Percentiles rank a stretch among this genome's conserved stretches.
Conservation (phyloP, 176 grass and related monocot species). For the Triticum timopheevii region DNA sequence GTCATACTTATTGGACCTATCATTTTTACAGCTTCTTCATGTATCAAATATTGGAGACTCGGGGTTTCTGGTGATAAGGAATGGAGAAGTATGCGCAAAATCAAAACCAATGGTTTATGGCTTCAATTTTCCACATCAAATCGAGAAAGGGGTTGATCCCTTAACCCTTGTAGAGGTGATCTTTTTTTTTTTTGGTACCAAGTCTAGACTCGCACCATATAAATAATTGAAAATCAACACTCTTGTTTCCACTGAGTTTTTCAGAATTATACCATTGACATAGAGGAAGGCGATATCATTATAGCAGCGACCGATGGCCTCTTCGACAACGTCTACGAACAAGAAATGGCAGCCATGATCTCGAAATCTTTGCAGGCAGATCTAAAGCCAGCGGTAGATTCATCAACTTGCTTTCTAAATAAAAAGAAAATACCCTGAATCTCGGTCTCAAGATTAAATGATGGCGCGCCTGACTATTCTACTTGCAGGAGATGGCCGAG, state of each 20-base stretch:
- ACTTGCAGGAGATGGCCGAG: slow-evolving; percentile 77
- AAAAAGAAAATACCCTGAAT: not conserved
- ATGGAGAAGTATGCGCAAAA: slow-evolving; percentile 61
- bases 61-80: slow-evolving; percentile 89
- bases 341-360: slow-evolving; percentile 66
- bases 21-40: slow-evolving; percentile 56
- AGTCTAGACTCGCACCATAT: not conserved
- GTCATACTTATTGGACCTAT: not conserved
- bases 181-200: not conserved
- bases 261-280: slow-evolving; percentile 70
- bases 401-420: not conserved
- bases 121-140: slow-evolving; percentile 96
- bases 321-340: slow-evolving; percentile 79
- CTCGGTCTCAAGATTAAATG: not conserved
- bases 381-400: slow-evolving; percentile 62
- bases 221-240: not conserved
- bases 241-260: not conserved
- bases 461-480: not conserved
- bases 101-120: slow-evolving; percentile 92
- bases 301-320: slow-evolving; percentile 75
- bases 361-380: slow-evolving; percentile 56
- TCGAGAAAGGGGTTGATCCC: slow-evolving; percentile 82
- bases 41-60: slow-evolving; percentile 95
- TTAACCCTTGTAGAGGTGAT: slow-evolving; percentile 71
- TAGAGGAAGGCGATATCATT: slow-evolving; percentile 74